Evolutionary conservation across 495 filamentous ascomycete species (phyloP), one percentile per base, ranked within the genome.

Genomic region (Neohortaea acidophila): DNA sequence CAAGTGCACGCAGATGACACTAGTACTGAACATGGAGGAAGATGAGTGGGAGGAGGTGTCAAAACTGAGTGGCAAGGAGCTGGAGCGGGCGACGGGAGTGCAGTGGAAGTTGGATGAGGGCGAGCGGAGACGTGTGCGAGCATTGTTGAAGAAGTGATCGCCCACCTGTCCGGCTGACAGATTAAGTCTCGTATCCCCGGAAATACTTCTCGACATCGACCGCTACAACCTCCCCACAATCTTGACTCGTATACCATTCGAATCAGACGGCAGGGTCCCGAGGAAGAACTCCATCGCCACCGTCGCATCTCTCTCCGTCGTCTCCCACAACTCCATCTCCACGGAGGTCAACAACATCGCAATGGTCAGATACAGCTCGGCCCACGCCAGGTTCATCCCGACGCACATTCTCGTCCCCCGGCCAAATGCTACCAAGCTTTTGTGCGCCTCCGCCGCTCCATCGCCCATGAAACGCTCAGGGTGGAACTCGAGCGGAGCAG

Each of bases 21-120:
- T 94, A 60, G 70, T 93, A 3, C 81, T 92, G 52, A 86, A 86
- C 43, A 92, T 94, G 85, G 89, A 97, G 56, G 85, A 91, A 13
- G 89, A 97, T 40, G 91, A 97, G 59, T 94, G 86, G 83, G 83
- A 85, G 34, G 87, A 87, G 57, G 54, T 81, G 6, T 26, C 14
- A 37, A 55, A 45, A 21, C 63, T 17, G 37, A 40, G n/a, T 56
- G 59, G 28, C 61, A 22, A 5, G 58, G 53, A 4, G 60, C 60
- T 25, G 61, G 63, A 6, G 60, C 43, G 26, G 50, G 54, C 19
- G 38, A 41, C 5, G 10, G 62, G 55, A 0, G 55, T 69, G 26
- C 56, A 58, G 8, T 73, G 69, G 69, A 68, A 62, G 44, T 49
- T 83, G 38, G 67, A 67, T 52, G 52, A 42, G n/a, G 76, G 77